Percentiles rank a stretch among this genome's conserved stretches.
These are phyloP conservation scores for Boletus rubescentipes DNA, from an alignment of 768 basidiomycete genomes.

Conservation along the genomic window DNA sequence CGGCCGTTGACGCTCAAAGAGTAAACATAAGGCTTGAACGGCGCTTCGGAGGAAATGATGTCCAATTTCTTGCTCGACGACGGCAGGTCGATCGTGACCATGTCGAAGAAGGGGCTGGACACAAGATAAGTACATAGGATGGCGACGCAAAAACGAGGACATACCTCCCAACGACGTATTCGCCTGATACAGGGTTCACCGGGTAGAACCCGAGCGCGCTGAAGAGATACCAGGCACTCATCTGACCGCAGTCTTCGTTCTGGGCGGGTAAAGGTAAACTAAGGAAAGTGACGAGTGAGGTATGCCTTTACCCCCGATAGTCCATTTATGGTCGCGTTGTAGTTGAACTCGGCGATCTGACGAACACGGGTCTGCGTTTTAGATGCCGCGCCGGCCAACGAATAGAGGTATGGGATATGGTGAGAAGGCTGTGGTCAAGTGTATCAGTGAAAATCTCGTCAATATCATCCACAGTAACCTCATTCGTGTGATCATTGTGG, in stretches of 20 bases:
- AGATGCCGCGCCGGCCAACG: constrained; percentile 66
- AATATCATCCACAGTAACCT: constrained; percentile 35
- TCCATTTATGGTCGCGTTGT: constrained; percentile 66
- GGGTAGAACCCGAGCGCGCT: constrained; percentile 83
- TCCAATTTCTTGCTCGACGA: constrained; percentile 36
- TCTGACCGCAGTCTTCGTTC: constrained; percentile 91
- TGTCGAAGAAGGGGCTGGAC: constrained; percentile 52
- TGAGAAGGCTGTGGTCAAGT: constrained; percentile 61
- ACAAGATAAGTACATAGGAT: background rate
- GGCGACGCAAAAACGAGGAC: constrained; percentile 6
- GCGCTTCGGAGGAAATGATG: constrained; percentile 57
- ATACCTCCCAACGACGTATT: constrained; percentile 75
- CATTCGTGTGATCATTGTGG: constrained; percentile 82
- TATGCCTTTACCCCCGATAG: constrained; percentile 60
- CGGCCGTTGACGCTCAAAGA: constrained; percentile 57
- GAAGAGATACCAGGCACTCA: constrained; percentile 89
- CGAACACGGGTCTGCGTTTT: constrained; percentile 72
- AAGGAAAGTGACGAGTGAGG: background rate
- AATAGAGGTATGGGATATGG: constrained; percentile 82
- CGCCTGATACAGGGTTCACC: constrained; percentile 74
- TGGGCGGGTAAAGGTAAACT: constrained; percentile 25
- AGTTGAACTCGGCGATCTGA: constrained; percentile 60
- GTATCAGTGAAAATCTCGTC: constrained; percentile 3
- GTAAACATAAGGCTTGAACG: constrained; percentile 58
- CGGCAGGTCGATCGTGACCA: constrained; percentile 56